phyloP scores from a whole-genome alignment of 1,139 yeast genomes.

The Sugiyamaella grinbergsii region DNA sequence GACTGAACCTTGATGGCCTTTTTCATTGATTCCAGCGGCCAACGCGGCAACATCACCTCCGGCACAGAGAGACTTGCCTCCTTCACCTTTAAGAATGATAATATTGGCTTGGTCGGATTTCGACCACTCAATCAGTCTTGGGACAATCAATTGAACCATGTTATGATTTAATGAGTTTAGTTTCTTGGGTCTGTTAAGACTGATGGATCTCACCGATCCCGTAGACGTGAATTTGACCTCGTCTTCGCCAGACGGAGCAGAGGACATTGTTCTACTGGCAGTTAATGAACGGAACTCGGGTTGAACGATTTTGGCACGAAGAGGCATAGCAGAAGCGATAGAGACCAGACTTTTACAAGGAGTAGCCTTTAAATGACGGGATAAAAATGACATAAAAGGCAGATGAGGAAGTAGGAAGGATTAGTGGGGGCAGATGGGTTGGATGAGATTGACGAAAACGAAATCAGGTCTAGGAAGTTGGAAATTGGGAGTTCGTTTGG shows the following conservation, averaged over 20 bases:
- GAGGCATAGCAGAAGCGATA: slow-evolving; percentile 33
- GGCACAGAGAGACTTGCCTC: slow-evolving; percentile 54
- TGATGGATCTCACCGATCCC: slow-evolving; percentile 71
- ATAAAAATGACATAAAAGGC: slow-evolving; percentile 16
- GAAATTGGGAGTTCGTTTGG: too few species aligned
- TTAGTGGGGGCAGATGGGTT: neutral
- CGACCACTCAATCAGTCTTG: slow-evolving; percentile 74
- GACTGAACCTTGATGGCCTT: slow-evolving; percentile 42
- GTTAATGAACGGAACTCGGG: slow-evolving; percentile 16
- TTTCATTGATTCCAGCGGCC: slow-evolving; percentile 51
- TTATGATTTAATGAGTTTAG: slow-evolving; percentile 80
- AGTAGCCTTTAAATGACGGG: slow-evolving; percentile 11
- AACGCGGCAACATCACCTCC: slow-evolving; percentile 94
- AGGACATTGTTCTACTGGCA: slow-evolving; percentile 23
- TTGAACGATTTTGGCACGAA: slow-evolving; percentile 37
- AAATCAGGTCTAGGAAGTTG: too few species aligned
- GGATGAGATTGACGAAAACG: neutral
- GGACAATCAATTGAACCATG: slow-evolving; percentile 75
- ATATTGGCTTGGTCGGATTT: slow-evolving; percentile 66
- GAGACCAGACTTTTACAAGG: neutral
- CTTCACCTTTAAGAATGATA: slow-evolving; percentile 69
- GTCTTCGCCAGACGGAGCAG: slow-evolving; percentile 37
- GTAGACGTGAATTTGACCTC: slow-evolving; percentile 65
- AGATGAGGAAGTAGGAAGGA: neutral
- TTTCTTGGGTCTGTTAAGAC: slow-evolving; percentile 78